These are phyloP conservation scores for Conticribra guillardii DNA, from an alignment of 108 stramenopile genomes.

Conservation along the genomic window DNA sequence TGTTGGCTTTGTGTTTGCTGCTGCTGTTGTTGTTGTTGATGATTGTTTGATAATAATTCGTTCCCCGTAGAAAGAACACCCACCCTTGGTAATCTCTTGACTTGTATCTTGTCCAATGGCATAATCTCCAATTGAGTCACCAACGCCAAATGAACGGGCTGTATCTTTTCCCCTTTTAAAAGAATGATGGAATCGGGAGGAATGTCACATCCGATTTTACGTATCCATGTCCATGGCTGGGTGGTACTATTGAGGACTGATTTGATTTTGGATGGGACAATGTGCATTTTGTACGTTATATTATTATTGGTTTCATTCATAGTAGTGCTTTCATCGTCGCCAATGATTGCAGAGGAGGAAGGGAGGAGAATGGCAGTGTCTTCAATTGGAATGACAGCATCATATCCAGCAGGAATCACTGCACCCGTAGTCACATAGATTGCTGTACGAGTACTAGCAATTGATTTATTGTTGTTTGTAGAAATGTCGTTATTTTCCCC, in stretches of 20 bases:
- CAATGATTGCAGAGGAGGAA: too few species aligned
- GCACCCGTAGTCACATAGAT: constrained; percentile 88
- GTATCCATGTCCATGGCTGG: constrained; percentile 68
- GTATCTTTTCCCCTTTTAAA: constrained; percentile 55
- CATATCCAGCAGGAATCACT: constrained; percentile 63
- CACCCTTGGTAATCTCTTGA: constrained; percentile 48
- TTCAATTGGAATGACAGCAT: constrained; percentile 87
- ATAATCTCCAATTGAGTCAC: constrained; percentile 62
- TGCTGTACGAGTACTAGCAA: constrained; percentile 56
- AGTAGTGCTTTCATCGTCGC: background rate
- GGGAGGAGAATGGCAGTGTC: constrained; percentile 41
- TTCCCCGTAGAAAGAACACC: constrained; percentile 93
- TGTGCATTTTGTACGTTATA: constrained; percentile 13
- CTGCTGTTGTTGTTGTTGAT: too few species aligned
- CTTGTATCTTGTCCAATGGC: constrained; percentile 34
- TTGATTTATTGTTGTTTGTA: too few species aligned
- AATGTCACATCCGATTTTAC: constrained; percentile 82
- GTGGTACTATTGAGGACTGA: constrained; percentile 28
- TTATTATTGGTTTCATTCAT: too few species aligned
- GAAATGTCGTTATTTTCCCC: too few species aligned
- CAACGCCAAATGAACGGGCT: constrained; percentile 71
- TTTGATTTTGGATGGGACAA: constrained; percentile 30
- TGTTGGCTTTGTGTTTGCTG: too few species aligned
- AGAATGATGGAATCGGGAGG: constrained; percentile 55
- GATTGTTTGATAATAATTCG: too few species aligned